A percentile compares a stretch with the other conserved stretches of the same genome.
These are phyloP conservation scores for Diutina catenulata DNA, from an alignment of 1,139 yeast genomes.

Conservation along the genomic window DNA sequence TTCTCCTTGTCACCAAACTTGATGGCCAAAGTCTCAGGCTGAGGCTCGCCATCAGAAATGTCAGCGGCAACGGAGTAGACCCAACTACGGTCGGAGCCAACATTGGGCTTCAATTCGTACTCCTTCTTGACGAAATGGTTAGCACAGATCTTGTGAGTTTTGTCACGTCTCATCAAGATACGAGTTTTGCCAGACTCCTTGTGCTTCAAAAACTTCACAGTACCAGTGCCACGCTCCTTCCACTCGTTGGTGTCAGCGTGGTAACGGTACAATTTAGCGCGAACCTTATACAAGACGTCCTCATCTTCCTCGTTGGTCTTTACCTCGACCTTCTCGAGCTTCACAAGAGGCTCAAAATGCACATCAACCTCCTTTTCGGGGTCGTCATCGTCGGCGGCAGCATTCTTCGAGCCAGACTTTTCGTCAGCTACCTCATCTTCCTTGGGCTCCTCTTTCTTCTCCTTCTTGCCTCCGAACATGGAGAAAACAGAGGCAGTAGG, in stretches of 20 bases:
- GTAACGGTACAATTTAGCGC: slow-evolving; percentile 93
- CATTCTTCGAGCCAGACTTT: slow-evolving; percentile 12
- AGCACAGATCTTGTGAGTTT: slow-evolving; percentile 95
- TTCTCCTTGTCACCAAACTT: slow-evolving; percentile 96
- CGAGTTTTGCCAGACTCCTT: slow-evolving; percentile 72
- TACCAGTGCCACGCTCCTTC: slow-evolving; percentile 99
- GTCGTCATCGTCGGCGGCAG: slow-evolving; percentile 43
- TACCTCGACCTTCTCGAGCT: slow-evolving; percentile 90
- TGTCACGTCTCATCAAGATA: slow-evolving; percentile 96
- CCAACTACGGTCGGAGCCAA: slow-evolving; percentile 98
- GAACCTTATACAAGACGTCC: slow-evolving; percentile 73
- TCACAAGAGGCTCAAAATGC: slow-evolving; percentile 93
- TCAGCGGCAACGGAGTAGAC: slow-evolving; percentile 93
- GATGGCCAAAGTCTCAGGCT: slow-evolving; percentile 92
- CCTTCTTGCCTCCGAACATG: slow-evolving; percentile 82
- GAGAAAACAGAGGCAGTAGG: slow-evolving; percentile 76
- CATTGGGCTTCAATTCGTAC: slow-evolving; percentile 79
- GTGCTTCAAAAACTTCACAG: slow-evolving; percentile 89
- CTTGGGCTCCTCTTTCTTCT: slow-evolving; percentile 18
- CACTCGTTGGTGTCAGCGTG: slow-evolving; percentile 79
- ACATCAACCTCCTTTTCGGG: slow-evolving; percentile 89
- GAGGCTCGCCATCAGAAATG: slow-evolving; percentile 90
- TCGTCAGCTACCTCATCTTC: slow-evolving; percentile 16
- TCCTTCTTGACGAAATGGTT: slow-evolving; percentile 86
- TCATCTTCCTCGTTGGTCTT: slow-evolving; percentile 96